Conservation (phyloP, 2,329 filamentous ascomycete genomes). For the Xenoacremonium recifei region DNA sequence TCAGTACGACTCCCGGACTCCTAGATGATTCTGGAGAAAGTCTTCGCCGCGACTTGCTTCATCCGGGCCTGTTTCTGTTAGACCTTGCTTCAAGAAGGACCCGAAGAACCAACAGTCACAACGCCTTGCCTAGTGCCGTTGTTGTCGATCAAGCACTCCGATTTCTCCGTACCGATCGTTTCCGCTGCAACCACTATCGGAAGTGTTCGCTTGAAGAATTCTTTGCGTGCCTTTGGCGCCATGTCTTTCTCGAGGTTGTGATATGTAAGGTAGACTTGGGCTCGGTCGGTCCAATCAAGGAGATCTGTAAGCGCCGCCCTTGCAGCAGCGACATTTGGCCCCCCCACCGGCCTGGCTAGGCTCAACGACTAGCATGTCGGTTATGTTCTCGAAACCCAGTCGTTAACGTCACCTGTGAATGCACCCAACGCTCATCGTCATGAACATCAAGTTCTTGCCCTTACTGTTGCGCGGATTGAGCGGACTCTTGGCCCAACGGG, state of each 20-base stretch:
- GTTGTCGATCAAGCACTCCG: slow-evolving; percentile 2
- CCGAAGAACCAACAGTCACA: slow-evolving; percentile 2
- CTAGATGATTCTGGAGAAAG: slow-evolving; percentile 3
- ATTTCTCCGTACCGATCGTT: background rate
- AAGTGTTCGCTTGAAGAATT: slow-evolving; percentile 5
- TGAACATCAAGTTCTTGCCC: background rate
- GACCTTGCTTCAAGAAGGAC: slow-evolving; percentile 1
- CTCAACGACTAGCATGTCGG: slow-evolving; percentile 15
- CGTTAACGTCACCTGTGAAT: slow-evolving; percentile 13
- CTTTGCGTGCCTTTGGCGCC: slow-evolving; percentile 14
- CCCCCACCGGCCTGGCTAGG: slow-evolving; percentile 20
- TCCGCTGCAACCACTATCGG: slow-evolving; percentile 4
- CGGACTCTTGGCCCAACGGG: background rate
- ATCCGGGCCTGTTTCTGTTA: background rate
- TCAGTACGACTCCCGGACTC: slow-evolving; percentile 1
- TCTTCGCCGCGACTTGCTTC: background rate
- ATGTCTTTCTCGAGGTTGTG: slow-evolving; percentile 19
- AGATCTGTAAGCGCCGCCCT: slow-evolving; percentile 29
- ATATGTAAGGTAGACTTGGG: slow-evolving; percentile 18
- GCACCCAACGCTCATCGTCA: background rate
- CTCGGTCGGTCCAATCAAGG: slow-evolving; percentile 23
- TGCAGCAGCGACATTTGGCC: slow-evolving; percentile 24
- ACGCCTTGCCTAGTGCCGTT: slow-evolving; percentile 4
- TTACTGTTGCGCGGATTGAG: background rate
- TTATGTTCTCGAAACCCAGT: slow-evolving; percentile 10